Base-by-base conservation (phyloP, 1,284 basidiomycete genomes). In the Puccinia coronata region DNA sequence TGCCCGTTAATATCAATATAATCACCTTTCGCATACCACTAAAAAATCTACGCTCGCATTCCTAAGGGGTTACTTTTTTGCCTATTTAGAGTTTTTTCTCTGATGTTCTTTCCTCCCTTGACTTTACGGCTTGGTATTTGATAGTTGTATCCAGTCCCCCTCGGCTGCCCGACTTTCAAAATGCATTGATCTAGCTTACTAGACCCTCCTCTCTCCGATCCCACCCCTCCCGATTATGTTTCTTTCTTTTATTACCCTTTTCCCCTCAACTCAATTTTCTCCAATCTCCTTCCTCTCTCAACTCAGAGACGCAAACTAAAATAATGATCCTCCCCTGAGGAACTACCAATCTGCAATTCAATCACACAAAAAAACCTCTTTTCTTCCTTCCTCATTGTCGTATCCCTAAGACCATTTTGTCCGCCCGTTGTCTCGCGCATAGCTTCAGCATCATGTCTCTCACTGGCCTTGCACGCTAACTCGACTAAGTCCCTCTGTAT, bases 1-100 rank as follows among this genome's bases (percentile, higher is more conserved):
- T 53, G 43, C 75, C 53, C 75, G 75, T 67, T 78, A 69, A n/a
- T n/a, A 43, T 43, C 16, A 6, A 65, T 53, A 12, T 51, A 28
- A 34, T 34, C 1, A 14, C 41, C 39, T 9, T n/a, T 43, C 39
- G 12, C 28, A 43, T 67, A 67, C 65, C 65, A 43, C 41, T 36
- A 67, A 47, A 43, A 67, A 43, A 41, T 34, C 25, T 25, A 2
- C 59, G 36, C 34, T 36, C 59, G 31, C 28, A 61, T 36, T 9
- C 36, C 28, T 34, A 3, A 31, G 36, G 31, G 57, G 57, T 34
- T 12, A 61, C 14, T 61, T 61, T 61, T 23, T 61, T 61, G 57
- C 57, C 14, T 2, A 36, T 36, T 16, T 61, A 61, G 57, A 61
- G 31, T 61, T 61, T 61, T 61, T 61, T 34, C 57, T 61, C 57